Evolutionary conservation across 305 asterid genomes (phyloP), one percentile per base, ranked within the genome.

Genomic region (Fraxinus angustifolia): DNA sequence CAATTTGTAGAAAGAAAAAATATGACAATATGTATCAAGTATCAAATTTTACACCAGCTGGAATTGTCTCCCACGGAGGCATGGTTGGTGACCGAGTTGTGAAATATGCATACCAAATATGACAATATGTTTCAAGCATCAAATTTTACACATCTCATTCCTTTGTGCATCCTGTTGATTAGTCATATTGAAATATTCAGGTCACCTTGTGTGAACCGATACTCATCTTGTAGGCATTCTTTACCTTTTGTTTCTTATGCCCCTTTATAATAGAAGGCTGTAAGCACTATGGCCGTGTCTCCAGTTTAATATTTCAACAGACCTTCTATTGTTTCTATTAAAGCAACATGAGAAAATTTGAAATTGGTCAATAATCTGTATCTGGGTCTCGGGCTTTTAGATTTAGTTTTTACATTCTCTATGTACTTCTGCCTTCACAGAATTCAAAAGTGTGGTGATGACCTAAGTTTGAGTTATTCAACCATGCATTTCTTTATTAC

Each of bases 381-480:
- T 73, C 77, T 53, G 23, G 65, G 21, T 53, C 67, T 19, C 12
- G 17, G 28, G 11, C 28, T 17, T 73, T 73, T 73, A 11, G 72
- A 62, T 62, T 8, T 73, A 2, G 17, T 17, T 19, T 73, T 23
- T 26, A 19, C 3, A 26, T 34, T 3, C 70, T 45, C 40, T 42
- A 60, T 79, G 58, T 30, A 19, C 45, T 62, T 30, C 45, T 53
- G 82, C 70, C 67, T 77, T 42, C 16, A 36, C 31, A 17, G 36
- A 78, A 65, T 53, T 78, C 31, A 60, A 50, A 56, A 4, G 71
- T 34, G n/a, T 19, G 50, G 30, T 28, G 70, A 28, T 40, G 26
- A 45, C 65, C 72, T 50, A 31, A 76, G 50, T 81, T 81, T 50
- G 72, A 38, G 71, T 42, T 62, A 48, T 77, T 19, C 58, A 1